These are phyloP conservation scores for Pilobolus umbonatus DNA, from an alignment of 192 early-diverging fungal species.

Conservation along the genomic window DNA sequence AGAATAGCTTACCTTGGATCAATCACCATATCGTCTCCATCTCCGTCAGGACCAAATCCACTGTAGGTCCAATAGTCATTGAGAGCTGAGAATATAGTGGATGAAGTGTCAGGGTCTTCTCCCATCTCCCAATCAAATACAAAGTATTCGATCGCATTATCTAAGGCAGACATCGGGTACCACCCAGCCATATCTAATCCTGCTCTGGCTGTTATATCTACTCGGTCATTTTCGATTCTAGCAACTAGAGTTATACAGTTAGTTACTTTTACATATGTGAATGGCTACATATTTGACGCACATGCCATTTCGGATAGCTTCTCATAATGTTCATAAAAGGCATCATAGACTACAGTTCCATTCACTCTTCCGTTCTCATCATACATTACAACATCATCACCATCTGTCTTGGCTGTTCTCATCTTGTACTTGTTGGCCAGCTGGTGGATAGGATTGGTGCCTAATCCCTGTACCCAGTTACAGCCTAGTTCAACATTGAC, in stretches of 20 bases:
- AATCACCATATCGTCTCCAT: conserved; percentile 26
- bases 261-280: not conserved
- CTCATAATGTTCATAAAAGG: conserved; percentile 17
- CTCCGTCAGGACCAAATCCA: conserved; percentile 23
- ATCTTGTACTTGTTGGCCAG: conserved; percentile 28
- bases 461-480: conserved; percentile 39
- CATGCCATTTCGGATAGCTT: conserved; percentile 12
- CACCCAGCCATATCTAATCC: conserved; percentile 30
- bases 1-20: conserved; percentile 23
- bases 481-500: conserved; percentile 30
- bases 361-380: conserved; percentile 28
- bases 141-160: conserved; percentile 29
- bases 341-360: conserved; percentile 15
- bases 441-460: conserved; percentile 30
- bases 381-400: conserved; percentile 20
- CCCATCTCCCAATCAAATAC: conserved; percentile 31
- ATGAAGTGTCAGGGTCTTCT: conserved; percentile 22
- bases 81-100: conserved; percentile 4
- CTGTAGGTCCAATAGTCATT: conserved; percentile 18
- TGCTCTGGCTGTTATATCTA: conserved; percentile 30
- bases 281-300: not conserved
- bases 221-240: conserved; percentile 11
- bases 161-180: conserved; percentile 13
- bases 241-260: conserved; percentile 8
- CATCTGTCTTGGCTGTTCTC: conserved; percentile 10